Evolutionary conservation across 169 alveolate species (phyloP).

Genomic region (Babesia microti): DNA sequence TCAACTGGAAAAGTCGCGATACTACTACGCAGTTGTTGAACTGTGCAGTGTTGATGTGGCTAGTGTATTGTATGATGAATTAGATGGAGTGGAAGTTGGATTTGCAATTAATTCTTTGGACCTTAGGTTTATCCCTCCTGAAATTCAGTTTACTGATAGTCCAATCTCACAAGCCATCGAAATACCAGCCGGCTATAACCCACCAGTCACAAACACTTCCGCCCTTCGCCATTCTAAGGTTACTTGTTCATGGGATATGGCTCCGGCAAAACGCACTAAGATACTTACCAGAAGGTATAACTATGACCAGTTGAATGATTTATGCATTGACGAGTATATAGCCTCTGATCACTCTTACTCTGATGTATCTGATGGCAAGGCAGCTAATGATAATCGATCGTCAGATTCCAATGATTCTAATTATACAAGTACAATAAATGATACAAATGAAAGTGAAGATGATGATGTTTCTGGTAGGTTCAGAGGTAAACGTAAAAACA

Average conservation of each 20-base stretch:
- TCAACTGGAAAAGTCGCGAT: slow-evolving; percentile 52
- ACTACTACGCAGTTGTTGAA: slow-evolving; percentile 89
- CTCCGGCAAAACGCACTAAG: slow-evolving; percentile 77
- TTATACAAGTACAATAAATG: slow-evolving; percentile 3
- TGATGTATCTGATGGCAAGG: slow-evolving; percentile 25
- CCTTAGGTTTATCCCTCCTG: slow-evolving; percentile 85
- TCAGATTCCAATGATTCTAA: slow-evolving; percentile 1
- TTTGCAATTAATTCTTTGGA: slow-evolving; percentile 83
- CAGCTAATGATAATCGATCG: slow-evolving; percentile 22
- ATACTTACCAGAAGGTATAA: slow-evolving; percentile 50
- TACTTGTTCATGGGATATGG: slow-evolving; percentile 90
- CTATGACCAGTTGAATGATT: neutral
- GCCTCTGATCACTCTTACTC: slow-evolving; percentile 19
- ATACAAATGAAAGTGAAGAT: neutral
- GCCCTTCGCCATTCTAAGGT: slow-evolving; percentile 87
- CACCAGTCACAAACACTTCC: slow-evolving; percentile 68
- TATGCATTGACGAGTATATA: slow-evolving; percentile 6
- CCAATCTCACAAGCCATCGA: slow-evolving; percentile 77
- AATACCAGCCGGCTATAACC: slow-evolving; percentile 80
- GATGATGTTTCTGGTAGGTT: no score
- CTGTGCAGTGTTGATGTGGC: slow-evolving; percentile 80
- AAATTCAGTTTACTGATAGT: slow-evolving; percentile 75
- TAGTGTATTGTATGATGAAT: slow-evolving; percentile 76
- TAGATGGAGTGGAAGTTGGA: slow-evolving; percentile 89
- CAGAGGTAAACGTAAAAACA: no score